Conservation (phyloP, 192 early-diverging fungal genomes). For the Spizellomyces sp. region DNA sequence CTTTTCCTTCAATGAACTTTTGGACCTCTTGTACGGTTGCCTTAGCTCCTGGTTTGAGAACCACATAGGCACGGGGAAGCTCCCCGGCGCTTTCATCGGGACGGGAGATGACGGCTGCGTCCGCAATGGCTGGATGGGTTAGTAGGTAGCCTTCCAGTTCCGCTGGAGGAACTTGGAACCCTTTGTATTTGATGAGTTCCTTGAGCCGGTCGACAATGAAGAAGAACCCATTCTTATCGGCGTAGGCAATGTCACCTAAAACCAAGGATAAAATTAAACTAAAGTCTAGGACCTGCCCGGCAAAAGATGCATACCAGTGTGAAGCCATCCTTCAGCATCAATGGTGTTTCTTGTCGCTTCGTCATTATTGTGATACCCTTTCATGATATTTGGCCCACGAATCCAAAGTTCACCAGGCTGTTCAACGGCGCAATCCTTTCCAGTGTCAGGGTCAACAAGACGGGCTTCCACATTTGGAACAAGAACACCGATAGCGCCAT, state of each 20-base stretch:
- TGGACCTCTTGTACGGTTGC: conserved; percentile 49
- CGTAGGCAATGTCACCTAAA: conserved; percentile 69
- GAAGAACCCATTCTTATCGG: conserved; percentile 67
- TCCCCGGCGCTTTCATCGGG: conserved; percentile 55
- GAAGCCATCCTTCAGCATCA: conserved; percentile 37
- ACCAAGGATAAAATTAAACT: background rate
- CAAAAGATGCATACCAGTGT: conserved; percentile 24
- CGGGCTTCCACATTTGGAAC: conserved; percentile 74
- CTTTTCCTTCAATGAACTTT: conserved; percentile 62
- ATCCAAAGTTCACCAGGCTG: conserved; percentile 83
- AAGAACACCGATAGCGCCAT: conserved; percentile 70
- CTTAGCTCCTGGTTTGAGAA: conserved; percentile 50
- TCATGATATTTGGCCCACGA: conserved; percentile 88
- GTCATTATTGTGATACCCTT: conserved; percentile 81
- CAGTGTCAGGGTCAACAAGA: conserved; percentile 72
- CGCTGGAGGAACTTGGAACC: conserved; percentile 81
- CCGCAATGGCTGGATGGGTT: conserved; percentile 66
- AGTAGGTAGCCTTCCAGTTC: conserved; percentile 81
- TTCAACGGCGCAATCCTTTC: conserved; percentile 55
- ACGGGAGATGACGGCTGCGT: conserved; percentile 47
- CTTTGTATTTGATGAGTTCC: conserved; percentile 94
- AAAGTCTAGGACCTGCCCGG: background rate
- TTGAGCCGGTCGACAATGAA: conserved; percentile 80
- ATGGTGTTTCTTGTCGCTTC: conserved; percentile 65
- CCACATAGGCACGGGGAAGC: conserved; percentile 78